Evolutionary conservation across 192 early-diverging fungal species (phyloP).

Genomic region (Diversispora eburnea): DNA sequence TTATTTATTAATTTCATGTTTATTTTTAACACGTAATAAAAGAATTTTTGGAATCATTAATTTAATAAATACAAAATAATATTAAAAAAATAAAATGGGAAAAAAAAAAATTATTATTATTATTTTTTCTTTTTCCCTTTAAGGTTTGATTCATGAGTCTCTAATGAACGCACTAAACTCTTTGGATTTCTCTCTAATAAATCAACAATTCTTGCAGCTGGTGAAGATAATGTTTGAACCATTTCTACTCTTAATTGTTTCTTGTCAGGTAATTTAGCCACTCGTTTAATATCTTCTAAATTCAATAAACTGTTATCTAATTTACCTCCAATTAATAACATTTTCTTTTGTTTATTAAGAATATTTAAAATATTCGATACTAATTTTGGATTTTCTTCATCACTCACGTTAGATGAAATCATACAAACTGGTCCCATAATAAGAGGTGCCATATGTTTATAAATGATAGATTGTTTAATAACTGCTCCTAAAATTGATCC

Average conservation of each 20-base stretch:
- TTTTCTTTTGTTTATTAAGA: slow-evolving; percentile 52
- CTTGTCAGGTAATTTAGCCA: slow-evolving; percentile 48
- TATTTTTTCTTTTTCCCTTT: neutral
- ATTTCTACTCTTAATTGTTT: slow-evolving; percentile 45
- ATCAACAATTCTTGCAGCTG: slow-evolving; percentile 42
- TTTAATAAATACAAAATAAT: no score
- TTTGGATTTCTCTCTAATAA: slow-evolving; percentile 41
- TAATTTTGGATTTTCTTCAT: slow-evolving; percentile 40
- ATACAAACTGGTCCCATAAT: slow-evolving; percentile 52
- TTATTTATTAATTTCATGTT: no score
- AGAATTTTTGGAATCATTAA: no score
- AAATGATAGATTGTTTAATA: slow-evolving; percentile 40
- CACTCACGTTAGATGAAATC: slow-evolving; percentile 42
- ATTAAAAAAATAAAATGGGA: no score
- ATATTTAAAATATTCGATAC: slow-evolving; percentile 40
- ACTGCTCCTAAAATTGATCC: slow-evolving; percentile 47
- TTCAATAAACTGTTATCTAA: slow-evolving; percentile 51
- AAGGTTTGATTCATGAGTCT: slow-evolving; percentile 31
- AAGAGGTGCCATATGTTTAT: slow-evolving; percentile 47
- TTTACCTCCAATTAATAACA: slow-evolving; percentile 55
- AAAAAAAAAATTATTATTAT: no score
- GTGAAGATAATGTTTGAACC: slow-evolving; percentile 44
- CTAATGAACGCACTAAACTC: slow-evolving; percentile 37
- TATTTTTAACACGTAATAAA: no score
- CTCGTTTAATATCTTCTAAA: slow-evolving; percentile 44